These are phyloP conservation scores for Phylloporus sp. DNA, from an alignment of 768 basidiomycete genomes.

Conservation along the genomic window DNA sequence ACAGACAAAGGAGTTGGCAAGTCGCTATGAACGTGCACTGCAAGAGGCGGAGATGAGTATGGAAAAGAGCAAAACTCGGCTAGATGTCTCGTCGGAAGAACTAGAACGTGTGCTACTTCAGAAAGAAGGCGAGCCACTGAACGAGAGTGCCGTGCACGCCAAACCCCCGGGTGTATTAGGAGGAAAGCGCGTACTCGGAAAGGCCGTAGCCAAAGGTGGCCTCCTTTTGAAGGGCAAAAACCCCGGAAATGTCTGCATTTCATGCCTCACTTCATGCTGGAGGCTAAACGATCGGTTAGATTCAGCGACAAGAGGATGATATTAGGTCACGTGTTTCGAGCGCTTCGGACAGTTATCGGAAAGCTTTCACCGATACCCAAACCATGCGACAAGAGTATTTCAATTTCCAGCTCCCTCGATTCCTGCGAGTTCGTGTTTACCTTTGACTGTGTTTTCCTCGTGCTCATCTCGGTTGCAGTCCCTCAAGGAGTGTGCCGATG, in stretches of 20 bases:
- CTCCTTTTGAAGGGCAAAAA: slow-evolving; percentile 89
- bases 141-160: slow-evolving; percentile 69
- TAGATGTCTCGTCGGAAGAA: slow-evolving; percentile 90
- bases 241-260: slow-evolving; percentile 64
- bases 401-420: slow-evolving; percentile 92
- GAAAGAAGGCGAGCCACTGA: slow-evolving; percentile 92
- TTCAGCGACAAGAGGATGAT: slow-evolving; percentile 93
- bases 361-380: slow-evolving; percentile 87
- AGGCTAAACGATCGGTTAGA: slow-evolving; percentile 37
- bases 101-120: slow-evolving; percentile 86
- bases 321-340: slow-evolving; percentile 78
- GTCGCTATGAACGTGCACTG: slow-evolving; percentile 80
- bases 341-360: slow-evolving; percentile 84
- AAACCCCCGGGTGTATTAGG: slow-evolving; percentile 53
- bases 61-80: slow-evolving; percentile 83
- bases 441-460: background rate
- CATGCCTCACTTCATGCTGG: slow-evolving; percentile 3
- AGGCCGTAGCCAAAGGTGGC: slow-evolving; percentile 88
- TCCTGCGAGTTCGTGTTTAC: slow-evolving; percentile 69
- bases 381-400: slow-evolving; percentile 94
- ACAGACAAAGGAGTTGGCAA: slow-evolving; percentile 90
- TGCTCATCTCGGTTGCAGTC: slow-evolving; percentile 42
- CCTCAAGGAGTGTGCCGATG: slow-evolving; percentile 92
- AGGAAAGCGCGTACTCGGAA: slow-evolving; percentile 81
- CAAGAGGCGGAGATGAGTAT: slow-evolving; percentile 82